A percentile compares a stretch with the other conserved stretches of the same genome.
Conservation (phyloP, 495 filamentous ascomycete genomes). For the Penicillium maclennaniae region DNA sequence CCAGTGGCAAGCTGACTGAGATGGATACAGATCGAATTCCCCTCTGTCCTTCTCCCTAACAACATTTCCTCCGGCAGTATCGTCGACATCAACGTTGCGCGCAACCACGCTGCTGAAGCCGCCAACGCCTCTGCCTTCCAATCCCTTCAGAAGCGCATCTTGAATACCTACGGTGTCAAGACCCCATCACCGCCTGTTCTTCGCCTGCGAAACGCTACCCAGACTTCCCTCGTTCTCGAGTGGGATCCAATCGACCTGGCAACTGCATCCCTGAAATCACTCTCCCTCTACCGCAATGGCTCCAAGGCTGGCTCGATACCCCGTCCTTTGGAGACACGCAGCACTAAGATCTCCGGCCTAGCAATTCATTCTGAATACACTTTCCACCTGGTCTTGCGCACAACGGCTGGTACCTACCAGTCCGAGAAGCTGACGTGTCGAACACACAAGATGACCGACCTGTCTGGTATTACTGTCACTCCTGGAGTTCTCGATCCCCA, state of each 20-base stretch:
- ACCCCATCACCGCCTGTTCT: slow-evolving; percentile 77
- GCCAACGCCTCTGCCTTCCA: slow-evolving; percentile 70
- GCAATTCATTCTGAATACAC: slow-evolving; percentile 93
- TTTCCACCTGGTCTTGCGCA: slow-evolving; percentile 89
- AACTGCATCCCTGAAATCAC: slow-evolving; percentile 80
- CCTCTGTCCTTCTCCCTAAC: slow-evolving; percentile 90
- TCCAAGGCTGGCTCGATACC: slow-evolving; percentile 95
- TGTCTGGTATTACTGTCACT: slow-evolving; percentile 93
- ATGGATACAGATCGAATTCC: slow-evolving; percentile 83
- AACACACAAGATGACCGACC: slow-evolving; percentile 98
- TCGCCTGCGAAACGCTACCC: slow-evolving; percentile 90
- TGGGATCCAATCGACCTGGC: slow-evolving; percentile 95
- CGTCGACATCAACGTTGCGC: slow-evolving; percentile 93
- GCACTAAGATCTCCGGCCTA: slow-evolving; percentile 95
- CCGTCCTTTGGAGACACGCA: slow-evolving; percentile 73
- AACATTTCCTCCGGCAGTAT: slow-evolving; percentile 94
- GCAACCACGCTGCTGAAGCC: slow-evolving; percentile 76
- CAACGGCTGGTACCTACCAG: slow-evolving; percentile 79
- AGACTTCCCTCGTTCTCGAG: slow-evolving; percentile 94
- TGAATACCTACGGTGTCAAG: slow-evolving; percentile 74
- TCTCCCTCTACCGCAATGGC: slow-evolving; percentile 91
- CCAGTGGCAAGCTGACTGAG: slow-evolving; percentile 8
- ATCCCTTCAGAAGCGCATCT: slow-evolving; percentile 81
- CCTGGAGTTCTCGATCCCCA: slow-evolving; percentile 78
- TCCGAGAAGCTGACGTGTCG: slow-evolving; percentile 80